Evolutionary conservation across 1,139 yeast genomes (phyloP).

Genomic region (Torulaspora globosa): DNA sequence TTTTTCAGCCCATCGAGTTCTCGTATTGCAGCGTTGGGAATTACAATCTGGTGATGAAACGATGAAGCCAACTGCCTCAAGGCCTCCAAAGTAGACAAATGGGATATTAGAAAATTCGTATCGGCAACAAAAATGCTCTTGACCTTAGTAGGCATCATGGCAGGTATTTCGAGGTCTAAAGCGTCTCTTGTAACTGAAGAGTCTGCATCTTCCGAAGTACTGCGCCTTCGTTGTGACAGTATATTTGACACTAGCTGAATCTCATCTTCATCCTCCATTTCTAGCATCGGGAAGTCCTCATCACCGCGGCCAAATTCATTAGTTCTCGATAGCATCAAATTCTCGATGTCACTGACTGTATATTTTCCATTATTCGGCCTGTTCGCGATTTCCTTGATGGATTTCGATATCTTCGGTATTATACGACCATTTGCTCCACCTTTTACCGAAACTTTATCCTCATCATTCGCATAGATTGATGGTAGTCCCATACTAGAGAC

Average conservation of each 20-base stretch:
- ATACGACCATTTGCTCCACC: not conserved
- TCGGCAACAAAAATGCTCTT: slow-evolving; percentile 54
- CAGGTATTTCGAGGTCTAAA: slow-evolving; percentile 13
- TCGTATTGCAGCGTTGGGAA: slow-evolving; percentile 65
- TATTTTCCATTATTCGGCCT: slow-evolving; percentile 8
- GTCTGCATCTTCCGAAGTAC: not conserved
- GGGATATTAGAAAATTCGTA: slow-evolving; percentile 72
- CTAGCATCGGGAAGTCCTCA: slow-evolving; percentile 50
- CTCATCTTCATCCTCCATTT: slow-evolving; percentile 47
- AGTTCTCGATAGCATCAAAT: not conserved
- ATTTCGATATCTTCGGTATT: not conserved
- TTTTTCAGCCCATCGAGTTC: slow-evolving; percentile 80
- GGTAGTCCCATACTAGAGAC: slow-evolving; percentile 7
- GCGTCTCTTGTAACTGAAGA: slow-evolving; percentile 7
- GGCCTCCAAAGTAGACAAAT: slow-evolving; percentile 52
- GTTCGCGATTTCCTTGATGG: not conserved
- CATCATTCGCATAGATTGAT: slow-evolving; percentile 12
- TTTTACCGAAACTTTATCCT: not conserved
- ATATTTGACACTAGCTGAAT: slow-evolving; percentile 46
- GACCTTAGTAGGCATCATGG: slow-evolving; percentile 12
- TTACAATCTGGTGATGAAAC: slow-evolving; percentile 50
- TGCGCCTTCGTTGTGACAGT: slow-evolving; percentile 35
- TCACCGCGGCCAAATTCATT: slow-evolving; percentile 7
- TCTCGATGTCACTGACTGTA: slow-evolving; percentile 16
- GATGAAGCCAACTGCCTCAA: slow-evolving; percentile 42